Percentiles rank a stretch among this genome's conserved stretches.
phyloP scores from a whole-genome alignment of 768 basidiomycete genomes.

The Naganishia vishniacii region DNA sequence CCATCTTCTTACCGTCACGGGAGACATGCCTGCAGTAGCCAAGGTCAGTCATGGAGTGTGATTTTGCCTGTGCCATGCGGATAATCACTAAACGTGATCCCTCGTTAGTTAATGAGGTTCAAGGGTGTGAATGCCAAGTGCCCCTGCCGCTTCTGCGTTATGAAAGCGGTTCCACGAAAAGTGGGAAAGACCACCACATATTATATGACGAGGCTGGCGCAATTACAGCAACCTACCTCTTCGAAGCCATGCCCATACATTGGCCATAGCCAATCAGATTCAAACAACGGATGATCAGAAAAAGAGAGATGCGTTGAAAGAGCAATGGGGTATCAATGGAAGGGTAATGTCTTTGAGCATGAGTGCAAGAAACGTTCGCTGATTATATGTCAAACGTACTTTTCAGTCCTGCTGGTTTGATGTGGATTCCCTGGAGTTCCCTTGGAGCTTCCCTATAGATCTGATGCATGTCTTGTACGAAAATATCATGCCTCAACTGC shows the following conservation, averaged over 20 bases:
- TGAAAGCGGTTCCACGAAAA: not conserved
- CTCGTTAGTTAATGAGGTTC: not conserved
- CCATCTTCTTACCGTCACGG: slow-evolving; percentile 1
- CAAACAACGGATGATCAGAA: not conserved
- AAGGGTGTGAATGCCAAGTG: not conserved
- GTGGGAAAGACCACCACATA: not conserved
- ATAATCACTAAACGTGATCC: not conserved
- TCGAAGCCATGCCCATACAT: not conserved
- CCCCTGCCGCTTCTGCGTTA: not conserved
- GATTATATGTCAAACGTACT: not conserved
- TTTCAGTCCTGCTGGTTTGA: no score
- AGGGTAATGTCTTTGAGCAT: not conserved
- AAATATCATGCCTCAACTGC: slow-evolving; percentile 1
- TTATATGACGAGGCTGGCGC: not conserved
- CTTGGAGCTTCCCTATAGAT: not conserved
- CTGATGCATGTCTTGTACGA: slow-evolving; percentile 1
- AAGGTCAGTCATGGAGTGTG: not conserved
- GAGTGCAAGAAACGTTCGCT: not conserved
- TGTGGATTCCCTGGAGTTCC: not conserved
- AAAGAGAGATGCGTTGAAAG: not conserved
- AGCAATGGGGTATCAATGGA: not conserved
- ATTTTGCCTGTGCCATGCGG: no score
- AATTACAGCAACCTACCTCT: not conserved
- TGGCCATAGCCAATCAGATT: not conserved
- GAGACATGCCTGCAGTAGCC: slow-evolving; percentile 2